A percentile compares a stretch with the other conserved stretches of the same genome.
phyloP scores from a whole-genome alignment of 2,329 filamentous ascomycete genomes.

The Colletotrichum horii region DNA sequence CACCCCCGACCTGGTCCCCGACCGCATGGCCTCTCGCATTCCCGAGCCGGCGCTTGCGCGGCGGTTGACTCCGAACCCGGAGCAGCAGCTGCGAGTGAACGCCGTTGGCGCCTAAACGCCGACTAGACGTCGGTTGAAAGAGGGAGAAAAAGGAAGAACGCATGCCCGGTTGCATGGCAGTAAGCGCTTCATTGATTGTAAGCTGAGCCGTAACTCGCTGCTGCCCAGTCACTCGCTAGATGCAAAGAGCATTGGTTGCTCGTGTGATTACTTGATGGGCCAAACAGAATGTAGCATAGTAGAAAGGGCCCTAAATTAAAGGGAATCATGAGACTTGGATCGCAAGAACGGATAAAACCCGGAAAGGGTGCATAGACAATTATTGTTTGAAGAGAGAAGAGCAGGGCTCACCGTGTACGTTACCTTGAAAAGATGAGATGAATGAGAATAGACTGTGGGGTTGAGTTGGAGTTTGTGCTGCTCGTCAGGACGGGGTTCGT shows the following conservation, averaged over 20 bases:
- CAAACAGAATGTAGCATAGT: constrained; percentile 7
- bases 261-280: background rate
- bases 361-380: background rate
- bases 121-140: background rate
- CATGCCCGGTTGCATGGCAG: background rate
- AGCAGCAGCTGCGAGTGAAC: constrained; percentile 41
- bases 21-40: constrained; percentile 65
- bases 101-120: constrained; percentile 26
- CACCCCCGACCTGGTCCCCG: constrained; percentile 64
- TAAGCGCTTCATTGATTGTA: background rate
- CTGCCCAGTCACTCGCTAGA: background rate
- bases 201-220: background rate
- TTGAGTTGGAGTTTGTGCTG: background rate
- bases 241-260: background rate
- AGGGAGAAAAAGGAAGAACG: background rate
- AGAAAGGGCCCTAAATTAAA: background rate
- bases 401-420: background rate
- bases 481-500: background rate
- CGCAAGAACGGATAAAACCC: background rate
- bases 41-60: constrained; percentile 49
- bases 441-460: background rate
- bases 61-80: constrained; percentile 54
- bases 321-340: background rate
- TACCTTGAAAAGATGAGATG: background rate
- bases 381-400: background rate